Evolutionary conservation across 139 green algal species (phyloP), one percentile per base, ranked within the genome.

Genomic region (Pseudopediastrum boryanum): DNA sequence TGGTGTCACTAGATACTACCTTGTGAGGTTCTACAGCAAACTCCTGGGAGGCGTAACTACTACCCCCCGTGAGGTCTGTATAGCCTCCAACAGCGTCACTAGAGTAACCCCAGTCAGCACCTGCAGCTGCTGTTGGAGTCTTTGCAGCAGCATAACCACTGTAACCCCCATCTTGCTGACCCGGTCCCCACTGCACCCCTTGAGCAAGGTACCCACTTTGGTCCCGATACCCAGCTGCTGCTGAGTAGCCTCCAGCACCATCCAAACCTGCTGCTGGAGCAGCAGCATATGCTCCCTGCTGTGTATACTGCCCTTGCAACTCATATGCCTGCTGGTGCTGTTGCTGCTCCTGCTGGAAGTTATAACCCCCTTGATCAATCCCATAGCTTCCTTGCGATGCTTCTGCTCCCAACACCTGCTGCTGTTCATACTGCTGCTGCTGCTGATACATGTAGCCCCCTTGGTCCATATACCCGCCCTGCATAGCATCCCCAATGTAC

Each of bases 381-480:
- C n/a, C n/a, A n/a, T n/a, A n/a, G n/a, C n/a, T n/a, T n/a, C n/a
- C n/a, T n/a, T n/a, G n/a, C n/a, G n/a, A n/a, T n/a, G n/a, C n/a
- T n/a, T n/a, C n/a, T n/a, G n/a, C n/a, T n/a, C n/a, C n/a, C n/a
- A n/a, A n/a, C n/a, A n/a, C n/a, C n/a, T n/a, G n/a, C n/a, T n/a
- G n/a, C n/a, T n/a, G n/a, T n/a, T 33, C 10, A 31, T 39, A 65
- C 70, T 51, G 19, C 51, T 27, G 50, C 31, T 21, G 42, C 51
- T 67, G 70, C 50, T 67, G 54, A n/a, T 72, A 19, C 72, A 71
- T 63, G 23, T 52, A 71, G 25, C 2, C 72, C 25, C 69, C 12
- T n/a, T 48, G 35, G 3, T 54, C 4, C 3, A 23, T 19, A 50
- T 9, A 25, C 16, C 27, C 63, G 27, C 63, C 31, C 7, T 35